Evolutionary conservation across 2,329 filamentous ascomycete genomes (phyloP), one percentile per base, ranked within the genome.

Genomic region (Emericellopsis cladophorae): DNA sequence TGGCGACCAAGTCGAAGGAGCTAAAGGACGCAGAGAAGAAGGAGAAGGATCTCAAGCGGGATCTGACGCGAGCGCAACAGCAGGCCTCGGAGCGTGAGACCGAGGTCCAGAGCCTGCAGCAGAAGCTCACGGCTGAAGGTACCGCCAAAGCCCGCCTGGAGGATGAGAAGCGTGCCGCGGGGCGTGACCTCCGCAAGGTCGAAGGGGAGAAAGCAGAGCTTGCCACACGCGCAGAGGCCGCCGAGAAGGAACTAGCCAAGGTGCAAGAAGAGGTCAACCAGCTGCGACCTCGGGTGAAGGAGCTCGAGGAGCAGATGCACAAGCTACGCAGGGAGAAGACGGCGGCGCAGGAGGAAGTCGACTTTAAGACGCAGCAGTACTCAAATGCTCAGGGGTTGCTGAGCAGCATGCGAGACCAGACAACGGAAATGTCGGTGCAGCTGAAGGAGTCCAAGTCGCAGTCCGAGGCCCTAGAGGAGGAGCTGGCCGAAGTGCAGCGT

Each of bases 321-420:
- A 80, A 79, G 52, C 58, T 93, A 24, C 75, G 71, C 38, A 75
- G 74, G 24, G 84, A 95, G 47, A 74, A 80, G 26, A 70, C 70
- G 6, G 67, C 70, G 15, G 65, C 89, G 16, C 75, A 80, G 34
- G 87, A 95, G 48, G 89, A 96, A 51, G 74, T 84, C 1, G 77
- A 89, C 41, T 72, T 95, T 44, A 94, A 92, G 66, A 74, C 77
- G 2, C 84, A 86, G 32, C 87, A 95, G 59, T 89, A 94, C 53
- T 75, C 76, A 40, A 94, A 81, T 49, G 84, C 87, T 0, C 86
- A 96, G 57, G 84, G 81, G 39, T 65, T 95, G 12, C 79, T 96
- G 57, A 81, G 81, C 51, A 94, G 85, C 56, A 92, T 96, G 86
- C 84, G 89, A 45, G 88, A 95, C 51, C 88, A 96, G 64, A 83